Evolutionary conservation across 768 basidiomycete genomes (phyloP), one percentile per base, ranked within the genome.

Genomic region (Boletus tomentosulus): DNA sequence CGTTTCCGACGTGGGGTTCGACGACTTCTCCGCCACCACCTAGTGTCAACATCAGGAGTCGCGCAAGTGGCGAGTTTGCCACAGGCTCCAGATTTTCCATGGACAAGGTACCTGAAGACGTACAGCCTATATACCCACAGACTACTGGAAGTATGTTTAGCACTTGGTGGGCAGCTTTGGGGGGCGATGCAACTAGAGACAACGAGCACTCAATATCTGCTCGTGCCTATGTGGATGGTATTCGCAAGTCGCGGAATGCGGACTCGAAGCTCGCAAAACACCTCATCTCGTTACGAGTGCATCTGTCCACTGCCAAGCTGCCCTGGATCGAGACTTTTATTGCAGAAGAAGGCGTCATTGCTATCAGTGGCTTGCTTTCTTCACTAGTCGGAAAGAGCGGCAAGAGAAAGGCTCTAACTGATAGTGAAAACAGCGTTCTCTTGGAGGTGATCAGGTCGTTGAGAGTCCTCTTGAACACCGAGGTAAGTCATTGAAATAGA

Each of bases 381-480:
- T 65, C 72, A 25, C 70, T 92, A 28, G 84, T 90, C 3, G 81
- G 80, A 13, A 90, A 83, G 63, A 79, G 78, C 11, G 83, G 83
- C n/a, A 85, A 84, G 71, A 76, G 77, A 62, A 81, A 77, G 57
- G 67, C 60, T n/a, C 64, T 83, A 48, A 78, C 73, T 3, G 90
- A 95, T 46, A 70, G 79, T 27, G 89, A 92, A 64, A 80, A 78
- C 12, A 80, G 78, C 3, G 82, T 86, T 2, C 72, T 94, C 27
- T 62, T 86, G 30, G 92, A 96, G 65, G 68, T 85, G 24, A 76
- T 92, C 58, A 89, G 86, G 64, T 93, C 90, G 65, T 70, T 97
- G 24, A 76, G 92, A 38, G 87, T 87, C 0, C 70, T 98, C 16
- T 73, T 94, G 57, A 97, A 97, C 62, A 95, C 87, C 1, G 83